Conservation (phyloP, 257 asterid species). For the Anisodus acutangulus region DNA sequence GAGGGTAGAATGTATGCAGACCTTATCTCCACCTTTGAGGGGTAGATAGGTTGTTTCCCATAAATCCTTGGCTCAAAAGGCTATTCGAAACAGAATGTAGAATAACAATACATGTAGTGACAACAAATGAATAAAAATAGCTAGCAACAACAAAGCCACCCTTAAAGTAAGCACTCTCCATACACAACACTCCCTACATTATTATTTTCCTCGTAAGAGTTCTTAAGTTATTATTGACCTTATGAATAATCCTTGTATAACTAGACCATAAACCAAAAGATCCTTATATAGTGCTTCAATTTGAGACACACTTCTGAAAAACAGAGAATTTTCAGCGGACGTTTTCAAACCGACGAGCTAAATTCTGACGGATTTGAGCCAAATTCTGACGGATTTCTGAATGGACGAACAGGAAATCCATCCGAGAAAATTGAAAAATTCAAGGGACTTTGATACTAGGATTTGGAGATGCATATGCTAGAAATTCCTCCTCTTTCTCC, state of each 20-base stretch:
- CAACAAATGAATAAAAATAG: background rate
- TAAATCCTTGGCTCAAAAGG: too few species aligned
- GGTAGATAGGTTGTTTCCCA: too few species aligned
- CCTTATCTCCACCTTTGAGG: too few species aligned
- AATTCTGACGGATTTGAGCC: too few species aligned
- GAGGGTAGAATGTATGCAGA: too few species aligned
- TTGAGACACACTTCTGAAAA: too few species aligned
- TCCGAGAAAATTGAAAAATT: too few species aligned
- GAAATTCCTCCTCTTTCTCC: constrained; percentile 10
- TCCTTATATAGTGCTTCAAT: background rate
- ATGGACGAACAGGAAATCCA: too few species aligned
- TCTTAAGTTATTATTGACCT: background rate
- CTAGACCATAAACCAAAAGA: background rate
- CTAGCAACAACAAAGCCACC: background rate
- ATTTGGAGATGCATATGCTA: background rate
- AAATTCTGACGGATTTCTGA: too few species aligned
- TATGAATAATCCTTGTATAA: background rate
- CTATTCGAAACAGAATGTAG: background rate
- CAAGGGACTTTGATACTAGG: background rate
- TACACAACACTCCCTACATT: background rate
- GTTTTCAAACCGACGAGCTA: too few species aligned
- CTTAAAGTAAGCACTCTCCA: too few species aligned
- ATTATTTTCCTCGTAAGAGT: background rate
- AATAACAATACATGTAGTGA: background rate
- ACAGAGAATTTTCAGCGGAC: too few species aligned